Percentiles rank a stretch among this genome's conserved stretches.
phyloP scores from a whole-genome alignment of 139 green algal genomes.

The Yamagishiella unicocca region DNA sequence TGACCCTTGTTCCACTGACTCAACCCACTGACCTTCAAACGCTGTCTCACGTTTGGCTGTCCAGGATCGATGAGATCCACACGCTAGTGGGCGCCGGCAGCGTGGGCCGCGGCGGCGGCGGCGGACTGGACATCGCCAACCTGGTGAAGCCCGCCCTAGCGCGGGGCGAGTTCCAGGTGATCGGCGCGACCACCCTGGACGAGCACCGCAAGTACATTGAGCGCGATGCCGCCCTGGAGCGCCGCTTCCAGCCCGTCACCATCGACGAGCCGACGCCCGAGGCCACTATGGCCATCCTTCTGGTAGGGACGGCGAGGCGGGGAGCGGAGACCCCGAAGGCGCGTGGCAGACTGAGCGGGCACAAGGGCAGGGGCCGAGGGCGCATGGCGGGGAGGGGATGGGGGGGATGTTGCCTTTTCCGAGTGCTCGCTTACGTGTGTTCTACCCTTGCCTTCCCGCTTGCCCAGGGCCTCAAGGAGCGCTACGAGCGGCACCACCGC shows the following conservation, averaged over 20 bases:
- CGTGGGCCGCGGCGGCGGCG: slow-evolving; percentile 71
- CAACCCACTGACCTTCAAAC: too few species aligned
- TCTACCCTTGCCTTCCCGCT: slow-evolving; percentile 36
- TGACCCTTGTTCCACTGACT: neutral
- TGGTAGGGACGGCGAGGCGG: slow-evolving; percentile 17
- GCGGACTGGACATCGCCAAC: slow-evolving; percentile 96
- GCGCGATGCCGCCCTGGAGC: slow-evolving; percentile 93
- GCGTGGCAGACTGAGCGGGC: neutral
- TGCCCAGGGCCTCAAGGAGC: slow-evolving; percentile 65
- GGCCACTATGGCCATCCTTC: slow-evolving; percentile 84
- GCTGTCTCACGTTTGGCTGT: too few species aligned
- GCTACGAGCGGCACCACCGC: slow-evolving; percentile 93
- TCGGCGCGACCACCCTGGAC: slow-evolving; percentile 90
- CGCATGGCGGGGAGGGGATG: neutral
- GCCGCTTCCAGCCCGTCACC: slow-evolving; percentile 95
- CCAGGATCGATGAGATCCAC: slow-evolving; percentile 87
- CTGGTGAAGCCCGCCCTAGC: slow-evolving; percentile 90
- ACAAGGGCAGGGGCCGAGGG: neutral
- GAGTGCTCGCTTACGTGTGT: neutral
- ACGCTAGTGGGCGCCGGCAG: slow-evolving; percentile 93
- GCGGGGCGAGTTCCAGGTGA: slow-evolving; percentile 65
- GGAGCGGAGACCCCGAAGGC: neutral
- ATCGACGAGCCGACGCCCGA: slow-evolving; percentile 83
- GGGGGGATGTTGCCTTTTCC: neutral
- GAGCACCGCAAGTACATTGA: slow-evolving; percentile 96